phyloP scores from a whole-genome alignment of 768 basidiomycete species.

The Suillus subalutaceus region DNA sequence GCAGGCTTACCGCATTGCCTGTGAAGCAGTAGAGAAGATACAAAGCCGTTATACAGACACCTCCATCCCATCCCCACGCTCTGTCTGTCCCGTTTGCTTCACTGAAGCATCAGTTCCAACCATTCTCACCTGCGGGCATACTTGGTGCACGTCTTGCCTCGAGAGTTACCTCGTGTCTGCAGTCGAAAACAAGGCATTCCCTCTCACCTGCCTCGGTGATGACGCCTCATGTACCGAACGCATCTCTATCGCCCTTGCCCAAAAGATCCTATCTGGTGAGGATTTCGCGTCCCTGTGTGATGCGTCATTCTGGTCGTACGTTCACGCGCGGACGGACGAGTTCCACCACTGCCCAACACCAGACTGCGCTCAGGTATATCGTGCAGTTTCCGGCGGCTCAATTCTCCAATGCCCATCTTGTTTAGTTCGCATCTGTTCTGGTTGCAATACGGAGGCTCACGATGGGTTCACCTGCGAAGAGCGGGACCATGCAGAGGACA shows the following conservation, averaged over 20 bases:
- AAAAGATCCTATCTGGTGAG: slow-evolving; percentile 47
- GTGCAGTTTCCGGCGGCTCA: slow-evolving; percentile 49
- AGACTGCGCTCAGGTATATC: slow-evolving; percentile 77
- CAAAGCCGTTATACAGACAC: slow-evolving; percentile 25
- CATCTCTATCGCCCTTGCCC: slow-evolving; percentile 59
- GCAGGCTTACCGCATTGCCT: slow-evolving; percentile 34
- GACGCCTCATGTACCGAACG: slow-evolving; percentile 57
- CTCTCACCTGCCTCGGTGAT: slow-evolving; percentile 73
- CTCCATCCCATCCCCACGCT: slow-evolving; percentile 16
- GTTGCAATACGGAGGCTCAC: slow-evolving; percentile 62
- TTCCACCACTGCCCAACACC: slow-evolving; percentile 80
- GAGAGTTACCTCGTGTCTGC: slow-evolving; percentile 59
- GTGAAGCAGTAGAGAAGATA: slow-evolving; percentile 45
- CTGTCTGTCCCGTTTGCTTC: slow-evolving; percentile 72
- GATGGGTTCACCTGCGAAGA: slow-evolving; percentile 70
- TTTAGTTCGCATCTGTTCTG: slow-evolving; percentile 66
- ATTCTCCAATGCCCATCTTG: slow-evolving; percentile 74
- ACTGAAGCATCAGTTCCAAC: slow-evolving; percentile 54
- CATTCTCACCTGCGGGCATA: slow-evolving; percentile 64
- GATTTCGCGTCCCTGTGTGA: slow-evolving; percentile 60
- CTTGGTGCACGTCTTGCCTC: slow-evolving; percentile 69
- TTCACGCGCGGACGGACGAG: slow-evolving; percentile 60
- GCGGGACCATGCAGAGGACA: slow-evolving; percentile 51
- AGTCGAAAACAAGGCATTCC: slow-evolving; percentile 61
- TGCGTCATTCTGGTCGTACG: slow-evolving; percentile 62